Evolutionary conservation across 164 flowering plant genomes (phyloP), one percentile per base, ranked within the genome.

Genomic region (Chloranthus sessilifolius): DNA sequence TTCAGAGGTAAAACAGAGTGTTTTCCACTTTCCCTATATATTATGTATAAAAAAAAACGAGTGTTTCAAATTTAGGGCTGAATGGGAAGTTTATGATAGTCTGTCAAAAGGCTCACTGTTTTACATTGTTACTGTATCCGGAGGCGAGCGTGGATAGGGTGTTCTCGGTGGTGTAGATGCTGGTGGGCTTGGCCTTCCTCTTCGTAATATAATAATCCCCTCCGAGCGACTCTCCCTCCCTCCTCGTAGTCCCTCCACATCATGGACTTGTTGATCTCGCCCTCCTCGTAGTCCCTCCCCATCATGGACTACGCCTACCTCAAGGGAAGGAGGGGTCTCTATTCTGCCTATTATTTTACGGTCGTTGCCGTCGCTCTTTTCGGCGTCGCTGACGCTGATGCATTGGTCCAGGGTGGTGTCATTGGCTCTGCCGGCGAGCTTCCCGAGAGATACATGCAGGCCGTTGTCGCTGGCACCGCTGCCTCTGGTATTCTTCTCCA

Each of bases 361-460:
- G 74, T 78, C 7, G 79, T 52, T 2, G 72, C 83, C 1, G 56
- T 75, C 9, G 91, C 47, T 5, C 55, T 87, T 10, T 62, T 77
- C 15, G 95, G 89, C 2, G 17, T 79, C 28, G 98, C 71, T 2
- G 97, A 88, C 54, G n/a, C n/a, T n/a, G 25, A 26, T 11, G 91
- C 87, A 5, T 50, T 87, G 61, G 88, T 83, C 8, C 95, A 90
- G 60, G 80, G 85, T 10, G 73, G 89, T 6, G 50, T 90, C 39
- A 51, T 87, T 45, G 98, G 95, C 16, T 61, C 83, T 21, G 97
- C 97, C 9, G 95, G 97, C 0, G 90, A 84, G 67, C 49, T 90
- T 62, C 95, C 98, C 3, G 95, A 74, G 68, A 65, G 81, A 61
- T 87, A 87, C 38, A 87, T 87, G 95, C 98, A 87, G 57, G 95